Conservation (phyloP, 176 grass and related monocot species). For the Eleusine indica region DNA sequence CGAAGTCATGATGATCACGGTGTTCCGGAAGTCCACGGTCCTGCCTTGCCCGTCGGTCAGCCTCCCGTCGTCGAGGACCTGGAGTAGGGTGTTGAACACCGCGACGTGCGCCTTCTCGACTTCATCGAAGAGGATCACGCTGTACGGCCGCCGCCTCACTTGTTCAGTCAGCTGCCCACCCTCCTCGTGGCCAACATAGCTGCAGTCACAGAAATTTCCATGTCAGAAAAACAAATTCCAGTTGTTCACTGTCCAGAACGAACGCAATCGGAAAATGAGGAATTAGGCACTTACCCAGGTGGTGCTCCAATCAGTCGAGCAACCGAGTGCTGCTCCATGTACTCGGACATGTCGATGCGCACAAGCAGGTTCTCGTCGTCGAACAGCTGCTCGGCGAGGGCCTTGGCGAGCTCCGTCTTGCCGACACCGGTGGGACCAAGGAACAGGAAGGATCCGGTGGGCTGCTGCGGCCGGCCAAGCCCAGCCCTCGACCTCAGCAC, state of each 20-base stretch:
- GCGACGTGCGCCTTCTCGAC: conserved; percentile 94
- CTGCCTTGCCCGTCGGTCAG: conserved; percentile 90
- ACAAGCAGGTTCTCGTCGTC: conserved; percentile 94
- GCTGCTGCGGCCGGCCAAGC: conserved; percentile 83
- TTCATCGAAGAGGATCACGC: conserved; percentile 95
- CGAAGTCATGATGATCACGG: conserved; percentile 96
- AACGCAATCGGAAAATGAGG: not conserved
- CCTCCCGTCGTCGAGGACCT: conserved; percentile 91
- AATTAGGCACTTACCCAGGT: conserved; percentile 55
- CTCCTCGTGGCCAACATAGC: conserved; percentile 97
- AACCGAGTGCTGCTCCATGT: conserved; percentile 98
- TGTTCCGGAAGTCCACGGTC: conserved; percentile 92
- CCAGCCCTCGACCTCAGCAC: conserved; percentile 85
- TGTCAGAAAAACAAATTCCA: not conserved
- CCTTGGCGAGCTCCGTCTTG: conserved; percentile 96
- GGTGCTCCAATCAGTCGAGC: conserved; percentile 87
- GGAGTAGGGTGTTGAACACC: conserved; percentile 95
- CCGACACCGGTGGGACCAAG: conserved; percentile 88
- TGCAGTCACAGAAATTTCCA: conserved; percentile 10
- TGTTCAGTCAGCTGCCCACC: conserved; percentile 91
- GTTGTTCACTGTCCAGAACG: not conserved
- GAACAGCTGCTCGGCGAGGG: conserved; percentile 89
- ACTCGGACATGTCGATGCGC: conserved; percentile 95
- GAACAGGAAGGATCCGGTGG: conserved; percentile 93
- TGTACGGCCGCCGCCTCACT: conserved; percentile 79